Evolutionary conservation across 805 yeast species (phyloP).

Genomic region (Starmerella vitae): DNA sequence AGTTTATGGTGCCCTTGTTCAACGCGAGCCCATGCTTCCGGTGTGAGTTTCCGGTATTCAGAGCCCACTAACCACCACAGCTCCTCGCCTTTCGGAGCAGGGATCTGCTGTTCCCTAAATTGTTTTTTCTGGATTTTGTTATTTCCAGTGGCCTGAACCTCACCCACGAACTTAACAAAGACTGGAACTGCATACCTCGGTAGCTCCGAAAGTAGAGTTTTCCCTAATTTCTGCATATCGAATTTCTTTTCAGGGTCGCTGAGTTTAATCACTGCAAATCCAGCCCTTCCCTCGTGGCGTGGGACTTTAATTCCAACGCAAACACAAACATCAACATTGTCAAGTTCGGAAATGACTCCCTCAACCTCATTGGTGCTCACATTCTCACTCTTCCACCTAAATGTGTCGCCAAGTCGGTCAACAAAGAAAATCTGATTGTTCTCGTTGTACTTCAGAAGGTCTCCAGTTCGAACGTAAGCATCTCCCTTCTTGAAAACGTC

Average conservation of each 20-base stretch:
- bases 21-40: slow-evolving; percentile 39
- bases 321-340: slow-evolving; percentile 41
- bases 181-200: slow-evolving; percentile 82
- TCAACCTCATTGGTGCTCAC: slow-evolving; percentile 91
- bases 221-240: slow-evolving; percentile 31
- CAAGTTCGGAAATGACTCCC: slow-evolving; percentile 36
- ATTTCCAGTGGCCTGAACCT: slow-evolving; percentile 58
- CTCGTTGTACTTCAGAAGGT: slow-evolving; percentile 54
- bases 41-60: slow-evolving; percentile 43
- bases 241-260: slow-evolving; percentile 28
- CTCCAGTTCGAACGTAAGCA: slow-evolving; percentile 85
- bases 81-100: slow-evolving; percentile 32
- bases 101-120: slow-evolving; percentile 29
- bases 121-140: slow-evolving; percentile 73
- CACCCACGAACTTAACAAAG: slow-evolving; percentile 53
- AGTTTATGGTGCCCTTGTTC: slow-evolving; percentile 24
- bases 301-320: slow-evolving; percentile 85
- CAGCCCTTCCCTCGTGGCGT: slow-evolving; percentile 87
- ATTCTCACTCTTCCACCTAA: slow-evolving; percentile 93
- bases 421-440: slow-evolving; percentile 67
- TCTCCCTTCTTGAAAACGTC: slow-evolving; percentile 76
- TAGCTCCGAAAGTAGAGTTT: slow-evolving; percentile 32
- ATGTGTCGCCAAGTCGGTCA: slow-evolving; percentile 89
- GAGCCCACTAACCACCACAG: slow-evolving; percentile 58
- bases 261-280: slow-evolving; percentile 65